These are phyloP conservation scores for Oxyria digyna DNA, from an alignment of 148 eudicot genomes.

Conservation along the genomic window DNA sequence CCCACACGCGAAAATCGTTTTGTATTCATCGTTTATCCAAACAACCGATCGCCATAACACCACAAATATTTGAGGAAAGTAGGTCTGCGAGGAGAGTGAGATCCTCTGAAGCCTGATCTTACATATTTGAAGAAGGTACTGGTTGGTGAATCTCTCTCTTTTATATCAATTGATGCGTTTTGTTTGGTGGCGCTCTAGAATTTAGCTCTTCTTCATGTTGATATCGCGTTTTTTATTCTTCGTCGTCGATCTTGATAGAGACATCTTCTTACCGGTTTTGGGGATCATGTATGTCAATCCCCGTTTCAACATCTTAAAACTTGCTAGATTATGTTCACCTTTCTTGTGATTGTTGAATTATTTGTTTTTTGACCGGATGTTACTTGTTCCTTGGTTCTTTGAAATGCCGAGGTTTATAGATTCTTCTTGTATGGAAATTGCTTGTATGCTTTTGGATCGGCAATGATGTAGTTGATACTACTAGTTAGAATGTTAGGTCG, in stretches of 20 bases:
- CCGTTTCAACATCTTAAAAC: background rate
- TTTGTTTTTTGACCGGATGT: background rate
- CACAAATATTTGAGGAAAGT: background rate
- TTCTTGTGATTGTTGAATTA: background rate
- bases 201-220: background rate
- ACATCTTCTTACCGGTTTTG: background rate
- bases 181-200: background rate
- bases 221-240: background rate
- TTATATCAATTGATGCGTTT: background rate
- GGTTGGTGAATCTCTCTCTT: background rate
- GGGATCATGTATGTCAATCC: background rate
- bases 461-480: background rate
- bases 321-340: background rate
- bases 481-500: background rate
- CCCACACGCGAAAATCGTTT: background rate
- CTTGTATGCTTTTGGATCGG: background rate
- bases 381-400: background rate
- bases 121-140: background rate
- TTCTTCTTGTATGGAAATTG: background rate
- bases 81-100: slow-evolving; percentile 2
- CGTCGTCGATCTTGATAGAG: background rate
- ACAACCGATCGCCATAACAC: background rate
- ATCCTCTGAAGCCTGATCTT: background rate
- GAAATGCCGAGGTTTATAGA: background rate
- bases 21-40: background rate